Conservation (phyloP, 257 asterid species). For the Gentiana straminea region DNA sequence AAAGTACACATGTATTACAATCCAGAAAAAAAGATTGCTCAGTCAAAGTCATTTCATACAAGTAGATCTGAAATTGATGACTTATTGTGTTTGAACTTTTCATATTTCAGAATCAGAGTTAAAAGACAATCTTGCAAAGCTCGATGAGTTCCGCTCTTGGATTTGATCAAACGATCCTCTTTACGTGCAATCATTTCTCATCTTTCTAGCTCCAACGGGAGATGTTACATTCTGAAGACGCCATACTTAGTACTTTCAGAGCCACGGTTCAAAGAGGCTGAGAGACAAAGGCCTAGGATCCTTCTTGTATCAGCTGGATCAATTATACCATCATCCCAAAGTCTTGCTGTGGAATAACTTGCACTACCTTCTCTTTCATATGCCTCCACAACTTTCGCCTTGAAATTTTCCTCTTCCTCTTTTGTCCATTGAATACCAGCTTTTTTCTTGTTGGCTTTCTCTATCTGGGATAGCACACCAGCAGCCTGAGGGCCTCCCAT, state of each 20-base stretch:
- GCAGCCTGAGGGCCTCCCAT: conserved; percentile 99
- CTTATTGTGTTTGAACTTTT: no score
- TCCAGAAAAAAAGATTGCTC: no score
- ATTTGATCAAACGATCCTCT: no score
- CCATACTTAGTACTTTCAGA: conserved; percentile 65
- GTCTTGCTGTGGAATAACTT: conserved; percentile 84
- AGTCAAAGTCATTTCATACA: no score
- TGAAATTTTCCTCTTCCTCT: conserved; percentile 82
- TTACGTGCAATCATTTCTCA: no score
- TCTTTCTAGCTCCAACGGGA: background rate
- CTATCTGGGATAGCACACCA: conserved; percentile 85
- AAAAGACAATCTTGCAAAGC: background rate
- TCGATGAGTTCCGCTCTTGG: no score
- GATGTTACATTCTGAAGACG: conserved; percentile 76
- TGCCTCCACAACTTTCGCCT: conserved; percentile 60
- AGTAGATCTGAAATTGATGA: no score
- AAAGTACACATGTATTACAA: no score
- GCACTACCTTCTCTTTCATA: conserved; percentile 85
- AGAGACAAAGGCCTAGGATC: conserved; percentile 58
- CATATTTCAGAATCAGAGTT: background rate
- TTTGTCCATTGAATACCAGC: conserved; percentile 73
- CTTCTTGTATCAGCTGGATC: conserved; percentile 96
- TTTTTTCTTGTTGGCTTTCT: conserved; percentile 59
- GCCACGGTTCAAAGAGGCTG: conserved; percentile 58
- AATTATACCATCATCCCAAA: conserved; percentile 95